A percentile compares a stretch with the other conserved stretches of the same genome.
Conservation (phyloP, 257 asterid species). For the Solanum pinnatisectum region DNA sequence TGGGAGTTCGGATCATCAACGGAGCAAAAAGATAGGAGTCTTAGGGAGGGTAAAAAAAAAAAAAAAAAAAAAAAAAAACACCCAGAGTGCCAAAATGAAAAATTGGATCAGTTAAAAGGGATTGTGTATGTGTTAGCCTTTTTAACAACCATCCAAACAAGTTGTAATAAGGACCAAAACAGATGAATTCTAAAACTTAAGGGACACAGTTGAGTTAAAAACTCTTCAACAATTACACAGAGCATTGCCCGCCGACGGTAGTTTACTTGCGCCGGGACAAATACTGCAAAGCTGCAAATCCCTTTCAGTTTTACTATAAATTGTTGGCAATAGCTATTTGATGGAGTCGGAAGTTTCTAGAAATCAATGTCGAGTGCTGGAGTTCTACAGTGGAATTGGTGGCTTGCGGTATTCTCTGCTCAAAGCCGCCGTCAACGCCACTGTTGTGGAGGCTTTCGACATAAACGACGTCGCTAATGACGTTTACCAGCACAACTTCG, state of each 20-base stretch:
- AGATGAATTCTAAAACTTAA: not conserved
- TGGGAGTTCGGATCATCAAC: no score
- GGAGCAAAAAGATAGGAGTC: no score
- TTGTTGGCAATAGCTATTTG: not conserved
- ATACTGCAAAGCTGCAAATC: not conserved
- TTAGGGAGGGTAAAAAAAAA: no score
- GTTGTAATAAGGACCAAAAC: not conserved
- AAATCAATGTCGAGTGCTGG: slow-evolving; percentile 76
- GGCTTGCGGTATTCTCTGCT: slow-evolving; percentile 83
- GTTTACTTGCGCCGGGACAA: not conserved
- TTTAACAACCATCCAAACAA: no score
- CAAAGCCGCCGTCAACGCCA: slow-evolving; percentile 63
- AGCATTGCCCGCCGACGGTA: not conserved
- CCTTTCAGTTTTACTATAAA: not conserved
- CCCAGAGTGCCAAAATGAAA: no score
- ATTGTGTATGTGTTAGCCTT: no score
- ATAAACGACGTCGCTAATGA: slow-evolving; percentile 86
- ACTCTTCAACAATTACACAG: not conserved
- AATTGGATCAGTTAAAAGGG: no score
- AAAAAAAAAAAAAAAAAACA: no score
- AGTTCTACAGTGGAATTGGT: slow-evolving; percentile 96
- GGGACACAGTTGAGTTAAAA: not conserved
- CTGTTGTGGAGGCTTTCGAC: slow-evolving; percentile 84
- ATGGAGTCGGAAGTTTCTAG: slow-evolving; percentile 35
- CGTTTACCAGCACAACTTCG: slow-evolving; percentile 83